Evolutionary conservation across 169 alveolate genomes (phyloP).

Genomic region (Eimeria tenella): DNA sequence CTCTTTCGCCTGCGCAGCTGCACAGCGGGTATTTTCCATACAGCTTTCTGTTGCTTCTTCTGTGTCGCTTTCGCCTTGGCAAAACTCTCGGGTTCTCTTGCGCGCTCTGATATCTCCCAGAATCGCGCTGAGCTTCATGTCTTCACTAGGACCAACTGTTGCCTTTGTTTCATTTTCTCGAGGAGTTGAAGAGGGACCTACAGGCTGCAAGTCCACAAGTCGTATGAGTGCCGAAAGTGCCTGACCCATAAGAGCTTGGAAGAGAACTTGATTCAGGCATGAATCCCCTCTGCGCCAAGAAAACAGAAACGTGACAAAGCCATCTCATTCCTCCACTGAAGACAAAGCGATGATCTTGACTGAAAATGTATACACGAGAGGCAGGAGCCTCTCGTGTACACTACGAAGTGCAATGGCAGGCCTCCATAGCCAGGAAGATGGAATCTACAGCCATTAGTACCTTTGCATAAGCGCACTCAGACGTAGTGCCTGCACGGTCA

Average conservation of each 20-base stretch:
- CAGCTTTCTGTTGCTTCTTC: not conserved
- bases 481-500: constrained; percentile 66
- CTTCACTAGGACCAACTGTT: not conserved
- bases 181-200: not conserved
- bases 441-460: not conserved
- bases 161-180: not conserved
- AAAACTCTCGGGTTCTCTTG: not conserved
- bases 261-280: constrained; percentile 45
- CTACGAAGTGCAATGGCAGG: not conserved
- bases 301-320: not conserved
- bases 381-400: too few species aligned
- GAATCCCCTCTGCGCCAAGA: constrained; percentile 41
- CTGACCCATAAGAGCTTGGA: constrained; percentile 25
- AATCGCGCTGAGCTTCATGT: not conserved
- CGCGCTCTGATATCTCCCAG: not conserved
- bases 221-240: constrained; percentile 46
- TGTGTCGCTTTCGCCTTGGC: not conserved
- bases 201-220: constrained; percentile 29
- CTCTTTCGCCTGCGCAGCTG: not conserved
- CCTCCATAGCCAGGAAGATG: not conserved
- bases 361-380: too few species aligned
- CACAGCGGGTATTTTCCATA: not conserved
- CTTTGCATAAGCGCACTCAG: constrained; percentile 64
- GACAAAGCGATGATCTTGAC: too few species aligned
- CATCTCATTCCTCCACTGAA: too few species aligned